These are phyloP conservation scores for Anisogramma anomala DNA, from an alignment of 2,329 filamentous ascomycete genomes.

Conservation along the genomic window DNA sequence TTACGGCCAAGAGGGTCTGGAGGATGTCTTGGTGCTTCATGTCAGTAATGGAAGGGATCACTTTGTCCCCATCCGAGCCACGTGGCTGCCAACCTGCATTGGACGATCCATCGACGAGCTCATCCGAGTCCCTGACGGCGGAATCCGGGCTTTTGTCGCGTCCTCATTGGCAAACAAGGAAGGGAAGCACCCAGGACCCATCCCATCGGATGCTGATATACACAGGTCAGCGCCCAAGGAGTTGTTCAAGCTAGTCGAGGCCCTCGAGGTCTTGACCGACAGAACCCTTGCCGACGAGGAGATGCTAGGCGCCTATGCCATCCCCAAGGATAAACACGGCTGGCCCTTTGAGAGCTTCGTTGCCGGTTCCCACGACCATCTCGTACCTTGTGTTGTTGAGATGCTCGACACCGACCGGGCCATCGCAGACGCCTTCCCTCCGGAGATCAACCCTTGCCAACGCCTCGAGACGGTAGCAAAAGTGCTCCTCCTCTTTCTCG, in stretches of 20 bases:
- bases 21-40: slow-evolving; percentile 79
- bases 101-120: slow-evolving; percentile 81
- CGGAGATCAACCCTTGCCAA: slow-evolving; percentile 50
- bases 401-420: slow-evolving; percentile 61
- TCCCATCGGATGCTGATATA: slow-evolving; percentile 45
- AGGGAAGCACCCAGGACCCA: slow-evolving; percentile 30
- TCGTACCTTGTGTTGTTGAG: slow-evolving; percentile 33
- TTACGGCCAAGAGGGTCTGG: slow-evolving; percentile 50
- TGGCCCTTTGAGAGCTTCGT: slow-evolving; percentile 43
- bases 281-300: slow-evolving; percentile 48
- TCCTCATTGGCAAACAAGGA: slow-evolving; percentile 21
- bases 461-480: slow-evolving; percentile 66
- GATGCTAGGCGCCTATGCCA: slow-evolving; percentile 43
- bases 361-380: slow-evolving; percentile 2
- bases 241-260: slow-evolving; percentile 78
- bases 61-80: slow-evolving; percentile 70
- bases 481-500: slow-evolving; percentile 62
- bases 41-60: slow-evolving; percentile 79
- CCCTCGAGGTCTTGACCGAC: slow-evolving; percentile 49
- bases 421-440: slow-evolving; percentile 49
- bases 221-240: slow-evolving; percentile 77
- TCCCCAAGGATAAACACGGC: slow-evolving; percentile 40
- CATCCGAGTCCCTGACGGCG: slow-evolving; percentile 71
- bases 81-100: slow-evolving; percentile 73
- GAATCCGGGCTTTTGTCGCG: slow-evolving; percentile 47